Percentiles rank a stretch among this genome's conserved stretches.
Evolutionary conservation across 2,329 filamentous ascomycete species (phyloP).

Genomic region (Fusarium graminum): DNA sequence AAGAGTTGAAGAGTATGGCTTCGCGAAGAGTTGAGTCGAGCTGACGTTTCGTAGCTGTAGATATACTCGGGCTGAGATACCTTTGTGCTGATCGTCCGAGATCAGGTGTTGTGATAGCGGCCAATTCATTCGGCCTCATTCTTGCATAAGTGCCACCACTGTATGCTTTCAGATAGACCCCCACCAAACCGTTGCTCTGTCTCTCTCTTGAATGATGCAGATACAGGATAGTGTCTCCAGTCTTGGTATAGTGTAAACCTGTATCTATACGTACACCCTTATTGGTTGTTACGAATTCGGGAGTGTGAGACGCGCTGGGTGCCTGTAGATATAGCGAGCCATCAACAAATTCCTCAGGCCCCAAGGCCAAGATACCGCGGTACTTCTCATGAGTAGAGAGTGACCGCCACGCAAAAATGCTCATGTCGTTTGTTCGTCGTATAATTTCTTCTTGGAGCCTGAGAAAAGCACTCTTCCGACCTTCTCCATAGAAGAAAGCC

Average conservation of each 20-base stretch:
- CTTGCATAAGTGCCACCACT: background rate
- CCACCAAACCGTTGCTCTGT: background rate
- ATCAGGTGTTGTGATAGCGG: background rate
- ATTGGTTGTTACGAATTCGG: background rate
- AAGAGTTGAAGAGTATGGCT: background rate
- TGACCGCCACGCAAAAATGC: background rate
- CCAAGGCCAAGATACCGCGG: background rate
- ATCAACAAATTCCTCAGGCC: background rate
- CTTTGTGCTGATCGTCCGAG: background rate
- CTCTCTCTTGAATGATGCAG: background rate
- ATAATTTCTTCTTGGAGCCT: background rate
- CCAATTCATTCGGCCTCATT: background rate
- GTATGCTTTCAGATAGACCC: background rate
- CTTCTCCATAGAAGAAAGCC: background rate
- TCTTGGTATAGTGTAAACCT: background rate
- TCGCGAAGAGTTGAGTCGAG: background rate
- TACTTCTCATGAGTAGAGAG: background rate
- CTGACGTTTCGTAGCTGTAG: background rate
- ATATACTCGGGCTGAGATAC: background rate
- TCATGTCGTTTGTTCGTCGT: background rate
- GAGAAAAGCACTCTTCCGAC: background rate
- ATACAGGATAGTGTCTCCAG: background rate
- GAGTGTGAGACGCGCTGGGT: background rate
- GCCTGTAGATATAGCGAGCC: background rate
- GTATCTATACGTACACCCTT: background rate